Evolutionary conservation across 345 rosid species (phyloP).

Genomic region (Populus alba): DNA sequence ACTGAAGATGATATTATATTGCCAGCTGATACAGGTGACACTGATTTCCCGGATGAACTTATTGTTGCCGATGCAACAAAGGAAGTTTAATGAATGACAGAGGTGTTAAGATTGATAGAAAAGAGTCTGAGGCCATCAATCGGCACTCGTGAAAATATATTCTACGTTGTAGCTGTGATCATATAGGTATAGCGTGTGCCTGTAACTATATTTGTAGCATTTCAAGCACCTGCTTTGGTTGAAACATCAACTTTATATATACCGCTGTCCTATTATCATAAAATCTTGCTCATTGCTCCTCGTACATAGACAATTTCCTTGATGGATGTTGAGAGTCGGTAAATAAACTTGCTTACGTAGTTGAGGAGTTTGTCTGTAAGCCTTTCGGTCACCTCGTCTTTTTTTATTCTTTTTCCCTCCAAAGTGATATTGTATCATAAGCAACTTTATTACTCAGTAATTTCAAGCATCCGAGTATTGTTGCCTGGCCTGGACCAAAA

Average conservation of each 20-base stretch:
- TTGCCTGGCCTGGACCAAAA: too few species aligned
- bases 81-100: background rate
- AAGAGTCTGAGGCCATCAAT: background rate
- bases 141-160: background rate
- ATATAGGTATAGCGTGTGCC: background rate
- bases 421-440: too few species aligned
- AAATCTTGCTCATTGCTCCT: background rate
- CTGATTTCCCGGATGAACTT: constrained; percentile 62
- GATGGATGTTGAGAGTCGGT: background rate
- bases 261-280: background rate
- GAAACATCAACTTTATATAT: background rate
- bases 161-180: background rate
- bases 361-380: too few species aligned
- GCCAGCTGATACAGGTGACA: constrained; percentile 59
- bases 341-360: too few species aligned
- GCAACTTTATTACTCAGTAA: too few species aligned
- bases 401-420: too few species aligned
- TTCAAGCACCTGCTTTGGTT: background rate
- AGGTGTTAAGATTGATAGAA: background rate
- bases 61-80: constrained; percentile 59
- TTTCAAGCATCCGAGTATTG: too few species aligned
- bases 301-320: background rate
- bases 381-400: too few species aligned
- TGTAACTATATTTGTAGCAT: background rate
- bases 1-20: constrained; percentile 62